Conservation (phyloP, 257 asterid species). For the Cinchona pubescens region DNA sequence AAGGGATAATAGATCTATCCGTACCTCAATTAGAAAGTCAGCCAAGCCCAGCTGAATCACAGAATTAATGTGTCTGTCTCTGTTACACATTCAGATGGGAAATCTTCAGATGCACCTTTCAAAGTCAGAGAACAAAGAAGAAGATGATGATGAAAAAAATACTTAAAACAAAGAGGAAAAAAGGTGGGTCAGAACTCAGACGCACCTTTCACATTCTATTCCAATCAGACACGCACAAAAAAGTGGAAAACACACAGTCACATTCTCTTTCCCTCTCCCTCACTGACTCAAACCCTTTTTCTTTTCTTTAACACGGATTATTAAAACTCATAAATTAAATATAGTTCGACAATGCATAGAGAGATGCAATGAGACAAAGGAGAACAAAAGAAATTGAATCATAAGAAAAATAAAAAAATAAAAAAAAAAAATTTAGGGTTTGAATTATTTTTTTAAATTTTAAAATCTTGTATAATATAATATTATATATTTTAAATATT, state of each 20-base stretch:
- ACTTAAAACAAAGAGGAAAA: constrained; percentile 16
- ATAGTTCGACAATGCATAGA: constrained; percentile 28
- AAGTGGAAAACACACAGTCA: neutral
- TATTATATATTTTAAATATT: too few species aligned
- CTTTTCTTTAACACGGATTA: constrained; percentile 20
- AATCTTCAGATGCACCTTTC: constrained; percentile 13
- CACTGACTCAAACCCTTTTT: neutral
- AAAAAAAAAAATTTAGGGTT: too few species aligned
- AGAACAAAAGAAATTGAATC: neutral
- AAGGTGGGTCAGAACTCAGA: constrained; percentile 28
- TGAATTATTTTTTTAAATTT: too few species aligned
- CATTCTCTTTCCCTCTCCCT: neutral
- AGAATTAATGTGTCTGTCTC: constrained; percentile 1
- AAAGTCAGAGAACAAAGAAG: constrained; percentile 3
- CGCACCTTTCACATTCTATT: constrained; percentile 7
- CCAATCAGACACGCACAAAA: neutral
- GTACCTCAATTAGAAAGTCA: constrained; percentile 28
- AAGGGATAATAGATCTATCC: constrained; percentile 35
- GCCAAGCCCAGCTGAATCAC: constrained; percentile 17
- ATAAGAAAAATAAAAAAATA: neutral
- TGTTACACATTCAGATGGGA: constrained; percentile 27
- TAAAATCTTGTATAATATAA: too few species aligned
- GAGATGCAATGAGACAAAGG: constrained; percentile 5
- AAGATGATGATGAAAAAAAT: constrained; percentile 30
- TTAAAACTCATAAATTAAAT: constrained; percentile 33